Percentiles rank a stretch among this genome's conserved stretches.
phyloP scores from a whole-genome alignment of 768 basidiomycete species.

The Daedaleopsis sinensis region DNA sequence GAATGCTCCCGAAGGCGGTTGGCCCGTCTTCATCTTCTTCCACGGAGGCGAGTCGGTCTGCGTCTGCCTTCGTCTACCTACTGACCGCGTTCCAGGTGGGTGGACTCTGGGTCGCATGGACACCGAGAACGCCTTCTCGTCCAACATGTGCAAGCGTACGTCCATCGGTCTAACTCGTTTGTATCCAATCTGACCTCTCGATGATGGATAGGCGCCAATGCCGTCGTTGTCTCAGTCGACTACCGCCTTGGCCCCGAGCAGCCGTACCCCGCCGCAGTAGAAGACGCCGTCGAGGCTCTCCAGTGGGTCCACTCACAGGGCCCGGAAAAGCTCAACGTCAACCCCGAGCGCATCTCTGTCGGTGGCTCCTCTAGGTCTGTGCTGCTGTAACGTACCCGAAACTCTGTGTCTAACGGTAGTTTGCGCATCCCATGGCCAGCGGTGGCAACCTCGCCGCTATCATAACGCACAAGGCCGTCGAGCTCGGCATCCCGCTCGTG shows the following conservation, averaged over 20 bases:
- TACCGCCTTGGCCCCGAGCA: conserved; percentile 75
- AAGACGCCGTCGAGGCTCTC: conserved; percentile 69
- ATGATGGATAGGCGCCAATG: conserved; percentile 49
- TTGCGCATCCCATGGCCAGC: conserved; percentile 40
- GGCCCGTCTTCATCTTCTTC: conserved; percentile 76
- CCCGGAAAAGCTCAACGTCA: conserved; percentile 45
- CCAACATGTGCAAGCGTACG: conserved; percentile 60
- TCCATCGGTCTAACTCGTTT: conserved; percentile 6
- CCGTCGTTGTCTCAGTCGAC: conserved; percentile 67
- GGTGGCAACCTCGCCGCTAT: conserved; percentile 74
- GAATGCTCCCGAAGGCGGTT: conserved; percentile 51
- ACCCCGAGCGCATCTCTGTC: conserved; percentile 60
- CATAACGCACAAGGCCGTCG: conserved; percentile 61
- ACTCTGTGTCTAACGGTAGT: no score
- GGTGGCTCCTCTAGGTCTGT: conserved; percentile 72
- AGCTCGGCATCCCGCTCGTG: conserved; percentile 53
- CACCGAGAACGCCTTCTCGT: conserved; percentile 62
- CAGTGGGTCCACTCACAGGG: conserved; percentile 62
- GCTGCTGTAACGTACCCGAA: no score
- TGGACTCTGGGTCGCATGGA: conserved; percentile 74
- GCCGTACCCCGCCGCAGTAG: conserved; percentile 70
- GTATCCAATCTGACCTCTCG: background rate
- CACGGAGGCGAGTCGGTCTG: conserved; percentile 48
- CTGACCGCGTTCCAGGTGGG: conserved; percentile 49
- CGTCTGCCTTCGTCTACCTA: background rate